Evolutionary conservation across 106 monocot genomes (phyloP).

Genomic region (Cymbidium sinense): DNA sequence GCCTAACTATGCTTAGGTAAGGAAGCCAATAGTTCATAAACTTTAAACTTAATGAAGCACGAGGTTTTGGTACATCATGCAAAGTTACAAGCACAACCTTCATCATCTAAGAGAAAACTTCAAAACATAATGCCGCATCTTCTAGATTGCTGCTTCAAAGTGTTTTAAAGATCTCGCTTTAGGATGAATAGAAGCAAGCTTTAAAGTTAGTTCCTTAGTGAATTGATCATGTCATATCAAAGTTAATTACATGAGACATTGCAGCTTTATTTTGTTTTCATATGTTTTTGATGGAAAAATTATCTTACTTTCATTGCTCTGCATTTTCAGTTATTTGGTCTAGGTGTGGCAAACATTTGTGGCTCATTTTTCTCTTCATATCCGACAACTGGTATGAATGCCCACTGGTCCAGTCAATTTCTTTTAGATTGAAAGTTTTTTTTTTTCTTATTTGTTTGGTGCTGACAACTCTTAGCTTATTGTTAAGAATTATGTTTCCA

Average conservation of each 20-base stretch:
- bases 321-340: conserved; percentile 76
- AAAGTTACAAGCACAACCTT: background rate
- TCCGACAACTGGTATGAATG: conserved; percentile 72
- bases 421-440: background rate
- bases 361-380: conserved; percentile 91
- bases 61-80: background rate
- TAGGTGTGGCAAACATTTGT: conserved; percentile 92
- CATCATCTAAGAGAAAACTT: background rate
- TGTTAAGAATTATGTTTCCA: background rate
- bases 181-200: background rate
- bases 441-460: background rate
- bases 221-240: background rate
- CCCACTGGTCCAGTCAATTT: background rate
- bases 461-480: background rate
- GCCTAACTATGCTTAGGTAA: background rate
- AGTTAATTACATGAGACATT: background rate
- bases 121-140: background rate
- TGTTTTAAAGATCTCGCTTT: too few species aligned
- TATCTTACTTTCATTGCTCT: background rate
- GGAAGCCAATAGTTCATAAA: background rate
- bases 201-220: background rate
- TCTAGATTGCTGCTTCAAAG: background rate
- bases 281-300: background rate
- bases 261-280: background rate
- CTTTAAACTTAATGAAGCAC: background rate